Evolutionary conservation across 2,329 filamentous ascomycete genomes (phyloP), one percentile per base, ranked within the genome.

Genomic region (Cladophialophora psammophila): DNA sequence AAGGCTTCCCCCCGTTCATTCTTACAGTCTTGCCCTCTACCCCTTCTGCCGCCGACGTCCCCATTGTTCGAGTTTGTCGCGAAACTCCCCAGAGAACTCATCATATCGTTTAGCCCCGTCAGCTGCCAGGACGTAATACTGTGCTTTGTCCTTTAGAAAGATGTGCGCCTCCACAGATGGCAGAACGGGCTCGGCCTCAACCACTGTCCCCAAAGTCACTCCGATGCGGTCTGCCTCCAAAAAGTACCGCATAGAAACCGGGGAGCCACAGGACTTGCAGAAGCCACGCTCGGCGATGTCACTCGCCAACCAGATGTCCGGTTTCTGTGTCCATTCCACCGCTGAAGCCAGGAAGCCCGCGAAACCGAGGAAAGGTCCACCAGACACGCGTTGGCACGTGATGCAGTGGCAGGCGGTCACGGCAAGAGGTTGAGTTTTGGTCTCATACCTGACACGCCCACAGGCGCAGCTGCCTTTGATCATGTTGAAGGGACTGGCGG

Each of bases 361-460:
- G 67, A 83, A 85, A 3, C 79, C 76, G 40, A 84, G 74, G 65
- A 78, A 85, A 1, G 79, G 78, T 3, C 78, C 80, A 12, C 83
- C 83, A 1, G 82, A 80, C 45, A 83, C 67, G 71, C 81, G 81
- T 64, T 83, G 82, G 68, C 84, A 86, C 48, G 79, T 79, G n/a
- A 73, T 74, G 71, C 84, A 86, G 72, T 85, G 78, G 73, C 83
- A 86, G 63, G 80, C 73, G 18, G 75, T 76, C 34, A 83, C 72
- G 31, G 73, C 66, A 12, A 70, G 73, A 0, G 82, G 81, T 38
- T 60, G 45, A 13, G 64, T 63, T 42, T 58, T 18, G 20, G 63
- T 61, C 40, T 61, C 34, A 62, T 70, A 73, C 35, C 63, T 60
- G 36, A 72, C 60, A 15, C 67, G 66, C 18, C 71, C 69, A 48